Evolutionary conservation across 2,329 filamentous ascomycete genomes (phyloP), one percentile per base, ranked within the genome.

Genomic region (Alternaria sp.): DNA sequence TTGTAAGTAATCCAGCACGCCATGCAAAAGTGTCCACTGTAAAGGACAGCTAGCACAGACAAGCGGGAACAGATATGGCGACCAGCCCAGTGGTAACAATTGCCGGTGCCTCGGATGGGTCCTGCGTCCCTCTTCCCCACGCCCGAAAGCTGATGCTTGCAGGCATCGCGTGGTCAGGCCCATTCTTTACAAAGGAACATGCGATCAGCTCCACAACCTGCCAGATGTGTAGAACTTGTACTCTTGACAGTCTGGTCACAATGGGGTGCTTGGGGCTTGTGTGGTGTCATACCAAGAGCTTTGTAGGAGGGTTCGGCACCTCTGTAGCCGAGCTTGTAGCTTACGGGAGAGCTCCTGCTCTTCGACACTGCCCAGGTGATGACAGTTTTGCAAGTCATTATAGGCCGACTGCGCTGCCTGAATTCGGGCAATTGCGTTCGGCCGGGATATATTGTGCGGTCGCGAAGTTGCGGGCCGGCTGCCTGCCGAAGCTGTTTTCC

Each of bases 41-140:
- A 13, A 50, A 44, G 32, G 40, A 49, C 13, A 30, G 49, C 17
- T 59, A 44, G 55, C 23, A 57, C 21, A 54, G 36, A 12, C 23
- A 54, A 40, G 21, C 32, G 32, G 23, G 56, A 30, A 57, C 54
- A 50, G 36, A 30, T 9, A 54, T 58, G 21, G 51, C 46, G 32
- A 40, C 57, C 56, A 62, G 30, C n/a, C 32, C 60, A 44, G 21
- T 19, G 57, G 60, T 50, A 61, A 36, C 23, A 62, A 66, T 67
- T 67, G 66, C 66, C 66, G 66, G 61, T 62, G 57, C 59, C 56
- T 61, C 61, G 57, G 61, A 58, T 47, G 47, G 55, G 51, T 15
- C 50, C n/a, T 40, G 36, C 36, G 36, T 40, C n/a, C 36, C 25
- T 44, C 56, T 65, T 68, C 66, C 66, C 60, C 66, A 68, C 60